These are phyloP conservation scores for Dothiorella sarmentorum DNA, from an alignment of 2,329 filamentous ascomycete species.

Conservation along the genomic window DNA sequence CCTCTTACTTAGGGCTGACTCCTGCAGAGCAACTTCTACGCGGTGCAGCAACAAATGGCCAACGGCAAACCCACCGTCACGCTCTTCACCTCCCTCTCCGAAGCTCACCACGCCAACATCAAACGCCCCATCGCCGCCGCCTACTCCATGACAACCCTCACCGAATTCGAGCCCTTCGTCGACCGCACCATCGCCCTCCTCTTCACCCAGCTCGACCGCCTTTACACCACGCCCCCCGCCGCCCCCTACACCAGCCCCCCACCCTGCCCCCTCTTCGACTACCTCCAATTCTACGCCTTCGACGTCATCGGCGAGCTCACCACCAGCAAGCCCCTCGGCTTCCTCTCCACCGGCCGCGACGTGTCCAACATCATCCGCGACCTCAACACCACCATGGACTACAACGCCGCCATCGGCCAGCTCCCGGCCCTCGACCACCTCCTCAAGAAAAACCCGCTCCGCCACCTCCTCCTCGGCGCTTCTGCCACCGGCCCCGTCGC, in stretches of 20 bases:
- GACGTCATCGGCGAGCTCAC: constrained; percentile 23
- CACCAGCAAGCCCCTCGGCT: constrained; percentile 20
- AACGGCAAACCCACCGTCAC: not conserved
- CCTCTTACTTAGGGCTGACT: too few species aligned
- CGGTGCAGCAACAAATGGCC: not conserved
- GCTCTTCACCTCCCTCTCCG: constrained; percentile 8
- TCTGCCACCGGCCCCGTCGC: not conserved
- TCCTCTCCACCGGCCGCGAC: constrained; percentile 19
- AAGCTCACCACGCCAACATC: constrained; percentile 24
- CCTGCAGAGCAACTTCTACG: constrained; percentile 13
- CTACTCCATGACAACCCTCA: constrained; percentile 27
- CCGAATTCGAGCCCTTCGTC: constrained; percentile 25
- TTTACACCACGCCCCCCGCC: not conserved
- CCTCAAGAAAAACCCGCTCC: constrained; percentile 15
- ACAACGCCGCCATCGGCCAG: constrained; percentile 22
- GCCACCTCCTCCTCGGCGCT: not conserved
- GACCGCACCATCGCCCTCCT: constrained; percentile 30
- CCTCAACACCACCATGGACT: not conserved
- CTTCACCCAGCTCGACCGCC: constrained; percentile 23
- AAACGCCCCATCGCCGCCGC: constrained; percentile 13
- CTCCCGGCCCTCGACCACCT: constrained; percentile 16
- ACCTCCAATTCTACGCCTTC: constrained; percentile 35
- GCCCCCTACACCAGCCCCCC: not conserved
- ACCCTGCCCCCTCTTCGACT: constrained; percentile 34
- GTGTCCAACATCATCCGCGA: not conserved